Conservation (phyloP, 805 yeast genomes). For the Priceomyces castillae region DNA sequence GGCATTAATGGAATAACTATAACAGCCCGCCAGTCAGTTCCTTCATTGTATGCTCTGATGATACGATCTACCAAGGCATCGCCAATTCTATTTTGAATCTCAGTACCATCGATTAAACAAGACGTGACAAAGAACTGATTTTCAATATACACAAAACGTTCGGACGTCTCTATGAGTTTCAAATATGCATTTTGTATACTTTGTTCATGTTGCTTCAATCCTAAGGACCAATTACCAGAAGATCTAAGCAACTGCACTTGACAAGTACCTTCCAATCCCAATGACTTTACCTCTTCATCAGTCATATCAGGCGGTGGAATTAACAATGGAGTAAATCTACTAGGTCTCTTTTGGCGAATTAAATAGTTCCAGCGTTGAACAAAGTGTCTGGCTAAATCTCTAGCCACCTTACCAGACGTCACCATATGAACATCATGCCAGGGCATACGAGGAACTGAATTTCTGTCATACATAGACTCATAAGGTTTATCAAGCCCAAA, state of each 20-base stretch:
- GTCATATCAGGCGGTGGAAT: constrained; percentile 91
- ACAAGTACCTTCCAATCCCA: constrained; percentile 77
- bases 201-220: constrained; percentile 77
- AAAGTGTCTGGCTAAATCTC: constrained; percentile 90
- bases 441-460: constrained; percentile 88
- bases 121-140: constrained; percentile 93
- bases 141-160: constrained; percentile 90
- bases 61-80: constrained; percentile 98
- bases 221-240: constrained; percentile 90
- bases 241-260: constrained; percentile 90
- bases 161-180: constrained; percentile 85
- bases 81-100: constrained; percentile 84
- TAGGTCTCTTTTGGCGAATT: constrained; percentile 89
- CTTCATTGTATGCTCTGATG: constrained; percentile 77
- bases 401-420: constrained; percentile 89
- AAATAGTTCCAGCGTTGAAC: constrained; percentile 97
- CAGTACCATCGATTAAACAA: constrained; percentile 80
- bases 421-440: constrained; percentile 99
- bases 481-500: constrained; percentile 77
- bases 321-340: constrained; percentile 86
- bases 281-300: constrained; percentile 59
- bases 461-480: constrained; percentile 88
- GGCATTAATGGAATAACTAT: constrained; percentile 96
- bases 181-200: constrained; percentile 92
- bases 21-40: constrained; percentile 83